These are phyloP conservation scores for Carnegiea gigantea DNA, from an alignment of 179 eudicot species.

Conservation along the genomic window DNA sequence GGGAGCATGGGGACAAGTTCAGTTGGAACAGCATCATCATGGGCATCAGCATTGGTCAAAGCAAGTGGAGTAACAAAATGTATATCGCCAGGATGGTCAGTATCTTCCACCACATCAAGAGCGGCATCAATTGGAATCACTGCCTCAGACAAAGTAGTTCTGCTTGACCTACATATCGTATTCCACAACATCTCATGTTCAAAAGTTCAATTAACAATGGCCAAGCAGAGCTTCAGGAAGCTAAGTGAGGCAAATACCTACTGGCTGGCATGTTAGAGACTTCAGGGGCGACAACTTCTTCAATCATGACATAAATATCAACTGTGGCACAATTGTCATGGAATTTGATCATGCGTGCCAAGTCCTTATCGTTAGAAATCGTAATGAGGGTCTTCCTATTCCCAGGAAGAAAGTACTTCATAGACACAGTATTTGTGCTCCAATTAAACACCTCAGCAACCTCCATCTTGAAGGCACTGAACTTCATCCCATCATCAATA, in stretches of 20 bases:
- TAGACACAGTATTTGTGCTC: slow-evolving; percentile 37
- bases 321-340: slow-evolving; percentile 48
- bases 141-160: slow-evolving; percentile 70
- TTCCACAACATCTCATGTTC: slow-evolving; percentile 19
- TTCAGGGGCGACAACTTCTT: slow-evolving; percentile 56
- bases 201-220: slow-evolving; percentile 4
- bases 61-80: slow-evolving; percentile 57
- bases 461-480: slow-evolving; percentile 59
- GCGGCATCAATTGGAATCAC: slow-evolving; percentile 50
- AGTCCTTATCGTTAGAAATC: slow-evolving; percentile 86
- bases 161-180: slow-evolving; percentile 70
- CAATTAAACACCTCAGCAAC: slow-evolving; percentile 75
- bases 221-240: slow-evolving; percentile 10
- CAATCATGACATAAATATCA: slow-evolving; percentile 63
- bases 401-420: slow-evolving; percentile 86
- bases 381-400: slow-evolving; percentile 77
- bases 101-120: slow-evolving; percentile 48
- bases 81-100: slow-evolving; percentile 40
- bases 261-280: slow-evolving; percentile 70
- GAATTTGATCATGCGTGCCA: slow-evolving; percentile 78
- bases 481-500: slow-evolving; percentile 59
- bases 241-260: slow-evolving; percentile 53
- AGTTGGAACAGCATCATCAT: slow-evolving; percentile 36
- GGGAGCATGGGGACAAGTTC: slow-evolving; percentile 38
- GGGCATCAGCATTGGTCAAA: slow-evolving; percentile 37